Conservation (phyloP, 192 early-diverging fungal species). For the Chytriomyces hyalinus region DNA sequence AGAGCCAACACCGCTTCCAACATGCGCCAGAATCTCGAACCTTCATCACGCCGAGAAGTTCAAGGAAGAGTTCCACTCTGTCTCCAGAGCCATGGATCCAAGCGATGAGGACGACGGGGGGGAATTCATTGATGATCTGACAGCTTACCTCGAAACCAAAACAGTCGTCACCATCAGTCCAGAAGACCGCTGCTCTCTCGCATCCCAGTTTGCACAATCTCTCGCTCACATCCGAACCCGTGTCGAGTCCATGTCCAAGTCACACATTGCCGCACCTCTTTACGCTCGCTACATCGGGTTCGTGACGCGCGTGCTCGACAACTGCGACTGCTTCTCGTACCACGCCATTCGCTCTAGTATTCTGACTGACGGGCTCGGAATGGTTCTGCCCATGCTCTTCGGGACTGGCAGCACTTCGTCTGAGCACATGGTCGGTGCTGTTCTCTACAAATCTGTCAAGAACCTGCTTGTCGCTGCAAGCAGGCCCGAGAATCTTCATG, state of each 20-base stretch:
- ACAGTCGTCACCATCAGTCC: neutral
- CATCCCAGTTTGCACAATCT: neutral
- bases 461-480: neutral
- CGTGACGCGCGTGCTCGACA: neutral
- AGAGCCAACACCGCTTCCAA: neutral
- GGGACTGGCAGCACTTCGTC: neutral
- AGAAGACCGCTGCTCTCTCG: neutral
- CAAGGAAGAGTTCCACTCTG: neutral
- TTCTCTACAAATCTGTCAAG: neutral
- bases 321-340: slow-evolving; percentile 5
- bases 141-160: neutral
- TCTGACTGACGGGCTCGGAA: neutral
- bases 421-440: neutral
- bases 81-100: neutral
- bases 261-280: neutral
- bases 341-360: neutral
- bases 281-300: slow-evolving; percentile 2
- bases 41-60: neutral
- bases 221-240: neutral
- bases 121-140: neutral
- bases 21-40: neutral
- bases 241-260: neutral
- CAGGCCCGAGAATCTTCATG: neutral
- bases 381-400: neutral
- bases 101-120: neutral